Conservation (phyloP, 2,329 filamentous ascomycete species). For the Akanthomyces lecanii region DNA sequence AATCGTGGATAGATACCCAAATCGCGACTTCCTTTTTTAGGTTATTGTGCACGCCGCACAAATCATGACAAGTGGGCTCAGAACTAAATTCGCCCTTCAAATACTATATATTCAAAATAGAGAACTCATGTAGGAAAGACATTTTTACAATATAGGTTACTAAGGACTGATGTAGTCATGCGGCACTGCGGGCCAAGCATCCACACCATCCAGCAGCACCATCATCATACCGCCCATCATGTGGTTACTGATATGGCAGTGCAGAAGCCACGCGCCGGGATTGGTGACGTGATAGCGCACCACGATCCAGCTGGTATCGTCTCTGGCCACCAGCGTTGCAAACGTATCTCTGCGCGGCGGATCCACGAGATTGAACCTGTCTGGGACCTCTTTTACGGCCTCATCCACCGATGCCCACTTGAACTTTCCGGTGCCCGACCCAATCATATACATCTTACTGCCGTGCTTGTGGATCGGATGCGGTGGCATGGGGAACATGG, state of each 20-base stretch:
- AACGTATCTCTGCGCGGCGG: constrained; percentile 50
- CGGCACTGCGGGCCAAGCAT: constrained; percentile 40
- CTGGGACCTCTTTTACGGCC: constrained; percentile 42
- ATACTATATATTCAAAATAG: neutral
- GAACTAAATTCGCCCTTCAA: too few species aligned
- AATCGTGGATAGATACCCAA: constrained; percentile 9
- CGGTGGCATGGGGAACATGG: constrained; percentile 40
- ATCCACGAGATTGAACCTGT: constrained; percentile 52
- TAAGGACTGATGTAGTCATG: constrained; percentile 29
- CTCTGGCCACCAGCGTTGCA: constrained; percentile 22
- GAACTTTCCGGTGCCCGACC: constrained; percentile 46
- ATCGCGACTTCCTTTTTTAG: neutral
- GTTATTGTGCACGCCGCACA: neutral
- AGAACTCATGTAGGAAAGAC: too few species aligned
- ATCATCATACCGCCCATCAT: constrained; percentile 52
- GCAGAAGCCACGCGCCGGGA: constrained; percentile 46
- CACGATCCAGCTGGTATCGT: constrained; percentile 39
- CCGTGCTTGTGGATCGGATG: constrained; percentile 64
- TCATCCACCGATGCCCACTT: constrained; percentile 50
- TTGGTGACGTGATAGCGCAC: constrained; percentile 51
- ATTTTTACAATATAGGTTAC: neutral
- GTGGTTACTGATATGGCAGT: constrained; percentile 49
- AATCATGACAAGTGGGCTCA: too few species aligned
- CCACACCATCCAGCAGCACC: constrained; percentile 46
- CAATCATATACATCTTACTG: constrained; percentile 56